Evolutionary conservation across 1,139 yeast genomes (phyloP).

Genomic region (Scheffersomyces cryptocercus): DNA sequence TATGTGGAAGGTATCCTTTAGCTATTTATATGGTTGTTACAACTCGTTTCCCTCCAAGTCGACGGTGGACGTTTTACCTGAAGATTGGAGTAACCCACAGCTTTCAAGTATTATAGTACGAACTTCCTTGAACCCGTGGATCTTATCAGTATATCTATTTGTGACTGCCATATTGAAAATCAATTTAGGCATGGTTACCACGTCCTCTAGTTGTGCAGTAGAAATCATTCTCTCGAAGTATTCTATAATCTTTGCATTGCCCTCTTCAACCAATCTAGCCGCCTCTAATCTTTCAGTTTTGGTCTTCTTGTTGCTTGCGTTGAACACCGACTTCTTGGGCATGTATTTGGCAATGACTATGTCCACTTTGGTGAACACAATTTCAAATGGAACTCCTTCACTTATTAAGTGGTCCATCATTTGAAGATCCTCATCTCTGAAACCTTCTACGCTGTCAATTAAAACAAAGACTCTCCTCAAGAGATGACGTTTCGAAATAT

Average conservation of each 20-base stretch:
- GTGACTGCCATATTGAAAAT: constrained; percentile 36
- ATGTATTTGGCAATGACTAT: constrained; percentile 34
- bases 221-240: constrained; percentile 25
- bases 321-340: constrained; percentile 7
- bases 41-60: constrained; percentile 1
- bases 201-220: constrained; percentile 21
- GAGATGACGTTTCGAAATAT: constrained; percentile 53
- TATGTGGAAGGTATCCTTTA: too few relatives aligned
- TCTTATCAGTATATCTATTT: constrained; percentile 19
- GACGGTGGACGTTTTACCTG: not conserved
- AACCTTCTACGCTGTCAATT: constrained; percentile 59
- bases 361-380: constrained; percentile 78
- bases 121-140: constrained; percentile 39
- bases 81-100: constrained; percentile 21
- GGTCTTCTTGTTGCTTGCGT: constrained; percentile 3
- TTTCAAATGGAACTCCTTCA: constrained; percentile 66
- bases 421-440: constrained; percentile 55
- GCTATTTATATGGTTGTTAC: not conserved
- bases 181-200: constrained; percentile 31
- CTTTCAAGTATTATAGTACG: constrained; percentile 34
- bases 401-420: constrained; percentile 52
- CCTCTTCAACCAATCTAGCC: constrained; percentile 13
- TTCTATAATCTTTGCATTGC: constrained; percentile 24
- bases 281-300: constrained; percentile 8
- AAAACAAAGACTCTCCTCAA: constrained; percentile 62